These are phyloP conservation scores for Hirschioporus abietinus DNA, from an alignment of 768 basidiomycete genomes.

Conservation along the genomic window DNA sequence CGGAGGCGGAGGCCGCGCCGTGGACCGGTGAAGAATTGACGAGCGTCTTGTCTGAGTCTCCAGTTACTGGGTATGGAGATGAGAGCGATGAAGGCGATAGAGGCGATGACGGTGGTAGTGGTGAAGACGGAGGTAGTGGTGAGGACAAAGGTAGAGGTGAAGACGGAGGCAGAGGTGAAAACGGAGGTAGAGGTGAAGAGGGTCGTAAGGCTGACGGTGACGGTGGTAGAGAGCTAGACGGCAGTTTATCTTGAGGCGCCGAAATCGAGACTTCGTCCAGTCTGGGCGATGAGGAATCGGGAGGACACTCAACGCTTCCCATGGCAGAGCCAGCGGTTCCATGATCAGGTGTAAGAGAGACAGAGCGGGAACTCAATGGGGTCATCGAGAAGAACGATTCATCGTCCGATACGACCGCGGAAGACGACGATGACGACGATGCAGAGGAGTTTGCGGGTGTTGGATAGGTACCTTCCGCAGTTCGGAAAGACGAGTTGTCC, in stretches of 20 bases:
- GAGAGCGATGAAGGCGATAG: neutral
- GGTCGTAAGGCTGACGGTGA: neutral
- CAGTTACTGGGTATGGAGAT: neutral
- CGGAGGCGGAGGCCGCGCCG: neutral
- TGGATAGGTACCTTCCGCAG: neutral
- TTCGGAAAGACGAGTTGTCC: neutral
- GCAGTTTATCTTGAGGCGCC: neutral
- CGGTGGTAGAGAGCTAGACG: neutral
- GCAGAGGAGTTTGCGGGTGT: neutral
- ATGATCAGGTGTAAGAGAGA: neutral
- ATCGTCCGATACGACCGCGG: neutral
- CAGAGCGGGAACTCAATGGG: neutral
- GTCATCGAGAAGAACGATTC: neutral
- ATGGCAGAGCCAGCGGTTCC: neutral
- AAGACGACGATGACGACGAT: neutral
- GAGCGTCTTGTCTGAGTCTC: neutral
- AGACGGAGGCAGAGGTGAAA: neutral
- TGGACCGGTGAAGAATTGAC: neutral
- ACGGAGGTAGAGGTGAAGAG: no score
- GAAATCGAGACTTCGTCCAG: neutral
- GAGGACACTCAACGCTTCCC: no score
- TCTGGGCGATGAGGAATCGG: no score
- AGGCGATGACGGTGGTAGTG: no score
- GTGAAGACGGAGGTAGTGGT: no score
- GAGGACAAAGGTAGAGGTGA: neutral